Evolutionary conservation across 2,329 filamentous ascomycete genomes (phyloP), one percentile per base, ranked within the genome.

Genomic region (Bipolaris zeicola): DNA sequence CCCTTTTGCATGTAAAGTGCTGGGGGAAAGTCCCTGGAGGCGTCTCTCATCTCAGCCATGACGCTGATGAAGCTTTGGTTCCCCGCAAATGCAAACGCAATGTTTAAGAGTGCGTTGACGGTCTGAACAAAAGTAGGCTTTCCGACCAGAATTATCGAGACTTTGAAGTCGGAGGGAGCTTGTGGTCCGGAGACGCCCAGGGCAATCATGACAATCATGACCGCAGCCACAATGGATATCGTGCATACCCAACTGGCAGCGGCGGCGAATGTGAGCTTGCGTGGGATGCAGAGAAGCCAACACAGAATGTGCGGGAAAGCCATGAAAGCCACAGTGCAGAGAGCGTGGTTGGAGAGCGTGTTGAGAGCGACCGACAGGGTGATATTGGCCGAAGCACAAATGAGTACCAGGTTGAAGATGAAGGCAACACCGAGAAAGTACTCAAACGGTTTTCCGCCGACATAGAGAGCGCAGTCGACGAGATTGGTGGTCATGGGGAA

Each of bases 41-140:
- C 85, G 48, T 84, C 78, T 66, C 83, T 81, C 74, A 90, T 81
- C 71, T 90, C 88, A 37, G 82, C 81, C 69, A 89, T 87, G 69
- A 90, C 83, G 57, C 79, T 82, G 73, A 89, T 89, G 76, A 89
- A 89, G 61, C 84, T 85, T 20, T 86, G 84, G 68, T 88, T 86
- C 31, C 86, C 85, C 41, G 76, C 77, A 77, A 88, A 91, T 39
- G 89, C 87, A 60, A 91, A 88, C 54, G 89, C 82, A 52, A 91
- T 89, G 76, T 90, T 90, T 11, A 73, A 57, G 3, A 70, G 60
- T 7, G 69, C 61, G 45, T 71, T 69, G 20, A 72, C 63, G 3
- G 68, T 53, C 48, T 70, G 60, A 11, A 69, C 62, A 31, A 72
- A 71, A 1, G 57, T 70, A 7, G 69, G 68, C 41, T 69, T 68